Base-by-base conservation (phyloP, 139 green algal species). In the Micractinium sp. region DNA sequence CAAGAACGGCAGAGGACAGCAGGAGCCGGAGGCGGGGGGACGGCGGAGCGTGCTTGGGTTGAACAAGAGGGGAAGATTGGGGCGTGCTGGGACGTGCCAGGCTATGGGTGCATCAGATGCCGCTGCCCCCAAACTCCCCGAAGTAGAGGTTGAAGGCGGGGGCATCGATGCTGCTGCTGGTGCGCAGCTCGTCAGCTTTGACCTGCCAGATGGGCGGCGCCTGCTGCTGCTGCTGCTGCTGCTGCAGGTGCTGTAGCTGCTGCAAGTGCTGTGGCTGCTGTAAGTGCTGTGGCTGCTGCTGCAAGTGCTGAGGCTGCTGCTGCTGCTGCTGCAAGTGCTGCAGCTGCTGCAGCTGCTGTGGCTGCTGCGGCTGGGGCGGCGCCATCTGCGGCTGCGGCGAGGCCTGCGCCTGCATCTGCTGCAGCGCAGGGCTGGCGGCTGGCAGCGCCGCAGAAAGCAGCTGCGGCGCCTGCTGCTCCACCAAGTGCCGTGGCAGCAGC, bases 401-500 rank as follows among this genome's bases (percentile, higher is more conserved):
- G 14, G n/a, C 71, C 31, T 56, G 67, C 25, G 23, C 19, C 23
- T 60, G 76, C 76, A 27, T 0, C 27, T 84, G 41, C 38, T 39
- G 25, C 29, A 84, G 27, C 25, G 77, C 29, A 0, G 81, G 60
- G 3, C 0, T 0, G 0, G 56, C 3, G 2, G 81, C 56, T 3
- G 81, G 60, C 60, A 86, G 4, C 9, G 81, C 56, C 23, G 60
- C 33, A 0, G 60, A 5, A 36, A 87, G 67, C 67, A 87, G 83
- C 33, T 87, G 83, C 31, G 67, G 83, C 66, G 83, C 83, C 25
- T 81, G 67, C 83, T 87, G 83, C 83, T 87, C 83, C 3, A 87
- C 36, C 25, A 87, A 66, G 36, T 66, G 38, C 38, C 83, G 83
- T 38, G 83, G 83, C 83, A 87, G 67, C 83, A 87, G 63, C 29